Base-by-base conservation (phyloP, 2,329 filamentous ascomycete species). In the Chrysoporthe cubensis region DNA sequence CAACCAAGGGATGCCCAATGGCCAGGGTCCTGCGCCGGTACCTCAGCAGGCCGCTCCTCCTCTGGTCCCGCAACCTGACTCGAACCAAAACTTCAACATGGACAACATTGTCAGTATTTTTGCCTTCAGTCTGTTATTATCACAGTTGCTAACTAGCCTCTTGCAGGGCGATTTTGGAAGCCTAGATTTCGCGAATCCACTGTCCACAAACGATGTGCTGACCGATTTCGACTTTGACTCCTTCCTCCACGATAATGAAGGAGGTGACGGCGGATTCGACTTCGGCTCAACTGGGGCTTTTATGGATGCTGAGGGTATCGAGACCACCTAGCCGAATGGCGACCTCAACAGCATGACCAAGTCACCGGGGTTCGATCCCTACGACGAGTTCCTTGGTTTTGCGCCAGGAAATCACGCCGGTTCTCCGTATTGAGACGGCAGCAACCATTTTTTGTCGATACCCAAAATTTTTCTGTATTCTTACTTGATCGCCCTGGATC, bases 201-300 rank as follows among this genome's bases (percentile, higher is more conserved):
- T 85, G 37, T 80, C 81, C 69, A 82, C 83, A 6, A 79, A 78
- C 65, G 84, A 90, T 74, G 88, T 90, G 46, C 80, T 91, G 60
- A 87, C 87, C 72, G 88, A 89, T 71, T 91, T 91, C 73, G 88
- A 91, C 71, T 87, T 91, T 72, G 88, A 91, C 76, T 89, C 88
- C 1, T 91, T 91, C 80, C 79, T 91, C 8, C 87, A 90, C 71
- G 83, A 85, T 66, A 83, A 85, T 68, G 84, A 84, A 59, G 80
- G 78, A 44, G 83, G 82, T 52, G 80, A 80, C 54, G 76, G 78
- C 56, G 76, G 74, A 4, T 90, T 90, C 70, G 85, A 86, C 77
- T 90, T 90, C 73, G 80, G 80, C 70, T 77, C 81, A 18, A 78
- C 80, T 34, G 76, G 78, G 58, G 87, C 88, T 74, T 75, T 79